Base-by-base conservation (phyloP, 2,329 filamentous ascomycete species). In the Arthrinium phaeospermum region DNA sequence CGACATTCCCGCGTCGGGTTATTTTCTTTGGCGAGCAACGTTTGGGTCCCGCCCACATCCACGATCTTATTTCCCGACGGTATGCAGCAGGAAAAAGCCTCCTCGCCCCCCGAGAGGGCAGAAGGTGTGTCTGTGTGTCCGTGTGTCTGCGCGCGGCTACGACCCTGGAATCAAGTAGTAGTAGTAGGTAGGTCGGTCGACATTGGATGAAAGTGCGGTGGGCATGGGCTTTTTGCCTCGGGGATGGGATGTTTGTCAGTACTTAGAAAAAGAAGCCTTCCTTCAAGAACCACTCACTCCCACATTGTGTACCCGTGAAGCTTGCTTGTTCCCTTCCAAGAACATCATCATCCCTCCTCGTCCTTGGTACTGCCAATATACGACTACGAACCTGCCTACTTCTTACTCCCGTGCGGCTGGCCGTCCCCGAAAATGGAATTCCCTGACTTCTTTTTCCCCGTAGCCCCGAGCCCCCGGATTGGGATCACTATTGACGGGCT, bases 21-120 rank as follows among this genome's bases (percentile, higher is more conserved):
- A 47, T 69, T 69, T 69, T 69, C 67, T 69, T 69, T 69, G 67
- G 67, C 67, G 67, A 49, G 44, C 45, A n/a, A 34, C 67, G 44
- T 49, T 69, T 69, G 27, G 45, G 67, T 46, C 44, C 45, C 45
- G 67, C 45, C 45, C 67, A 34, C 67, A 47, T 68, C 67, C 67
- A 34, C 67, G 44, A 69, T 47, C 27, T 46, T 69, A 69, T 49
- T 69, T 69, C 67, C 67, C 67, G 67, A 69, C 16, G 27, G 57
- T 64, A 64, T 64, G 57, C 57, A 64, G 57, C 57, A 41, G 57
- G 34, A 41, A 64, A 64, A 64, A 64, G 34, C 30, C 57, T 37
- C 34, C 67, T 19, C 13, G 41, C 67, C 30, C 22, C 7, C 24
- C 22, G 1, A 12, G 12, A 44, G 64, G 16, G 61, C 34, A 45